Evolutionary conservation across 2,329 filamentous ascomycete species (phyloP).

Genomic region (Penicillium sp.): DNA sequence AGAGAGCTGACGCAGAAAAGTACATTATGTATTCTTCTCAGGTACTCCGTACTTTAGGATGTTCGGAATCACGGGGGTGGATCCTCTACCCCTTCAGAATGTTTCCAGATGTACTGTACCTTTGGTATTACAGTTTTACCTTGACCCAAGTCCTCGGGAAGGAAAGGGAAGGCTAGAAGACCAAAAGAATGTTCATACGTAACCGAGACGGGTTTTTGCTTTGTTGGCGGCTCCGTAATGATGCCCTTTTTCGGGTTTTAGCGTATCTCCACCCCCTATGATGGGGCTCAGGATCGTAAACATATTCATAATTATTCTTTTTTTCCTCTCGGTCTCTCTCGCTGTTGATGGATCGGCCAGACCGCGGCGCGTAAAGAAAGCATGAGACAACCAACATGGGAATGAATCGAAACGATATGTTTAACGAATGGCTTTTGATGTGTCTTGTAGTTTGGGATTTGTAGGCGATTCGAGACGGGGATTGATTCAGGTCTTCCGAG

Average conservation of each 20-base stretch:
- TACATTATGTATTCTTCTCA: slow-evolving; percentile 1
- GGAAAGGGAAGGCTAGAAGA: slow-evolving; percentile 25
- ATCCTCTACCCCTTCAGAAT: slow-evolving; percentile 15
- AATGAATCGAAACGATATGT: not conserved
- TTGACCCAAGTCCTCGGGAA: slow-evolving; percentile 17
- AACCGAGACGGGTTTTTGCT: slow-evolving; percentile 19
- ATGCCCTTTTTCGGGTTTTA: slow-evolving; percentile 9
- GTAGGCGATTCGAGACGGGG: not conserved
- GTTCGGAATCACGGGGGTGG: slow-evolving; percentile 21
- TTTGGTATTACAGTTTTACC: not conserved
- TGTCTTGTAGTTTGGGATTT: slow-evolving; percentile 1
- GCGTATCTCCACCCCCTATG: slow-evolving; percentile 26
- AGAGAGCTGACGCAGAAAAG: slow-evolving; percentile 12
- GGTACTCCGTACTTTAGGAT: not conserved
- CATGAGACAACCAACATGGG: slow-evolving; percentile 6
- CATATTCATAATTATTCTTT: not conserved
- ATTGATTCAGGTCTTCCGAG: slow-evolving; percentile 15
- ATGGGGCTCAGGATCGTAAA: slow-evolving; percentile 18
- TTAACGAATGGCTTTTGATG: slow-evolving; percentile 13
- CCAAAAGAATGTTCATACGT: slow-evolving; percentile 28
- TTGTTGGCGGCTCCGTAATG: slow-evolving; percentile 12
- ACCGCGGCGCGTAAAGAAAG: not conserved
- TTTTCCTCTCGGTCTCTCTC: not conserved
- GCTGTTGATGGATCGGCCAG: not conserved
- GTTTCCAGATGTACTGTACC: slow-evolving; percentile 8